Percentiles rank a stretch among this genome's conserved stretches.
Conservation (phyloP, 2,329 filamentous ascomycete species). For the Tolypocladium ophioglossoides region DNA sequence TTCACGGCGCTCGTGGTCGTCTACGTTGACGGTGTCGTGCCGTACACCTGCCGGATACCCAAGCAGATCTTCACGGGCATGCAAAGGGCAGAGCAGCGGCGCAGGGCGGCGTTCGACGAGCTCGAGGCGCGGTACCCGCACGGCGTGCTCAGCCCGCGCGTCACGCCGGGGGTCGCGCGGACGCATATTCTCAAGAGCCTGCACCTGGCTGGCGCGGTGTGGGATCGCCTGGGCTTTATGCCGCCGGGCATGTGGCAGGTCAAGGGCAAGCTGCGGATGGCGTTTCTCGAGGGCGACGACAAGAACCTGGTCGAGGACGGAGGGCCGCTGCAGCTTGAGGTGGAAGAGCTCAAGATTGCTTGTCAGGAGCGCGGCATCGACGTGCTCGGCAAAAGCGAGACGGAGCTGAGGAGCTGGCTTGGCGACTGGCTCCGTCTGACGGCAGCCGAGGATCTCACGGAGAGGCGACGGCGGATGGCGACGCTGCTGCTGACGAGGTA, state of each 20-base stretch:
- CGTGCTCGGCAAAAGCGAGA: constrained; percentile 45
- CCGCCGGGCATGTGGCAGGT: constrained; percentile 41
- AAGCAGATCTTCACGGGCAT: constrained; percentile 53
- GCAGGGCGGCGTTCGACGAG: constrained; percentile 36
- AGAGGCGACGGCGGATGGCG: constrained; percentile 27
- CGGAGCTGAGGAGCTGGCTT: constrained; percentile 37
- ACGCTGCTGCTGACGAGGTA: constrained; percentile 31
- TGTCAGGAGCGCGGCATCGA: constrained; percentile 59
- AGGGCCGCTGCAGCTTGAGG: constrained; percentile 42
- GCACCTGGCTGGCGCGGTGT: constrained; percentile 33
- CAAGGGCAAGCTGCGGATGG: constrained; percentile 42
- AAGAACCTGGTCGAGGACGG: constrained; percentile 52
- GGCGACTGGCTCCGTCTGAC: constrained; percentile 38
- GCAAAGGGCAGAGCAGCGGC: constrained; percentile 41
- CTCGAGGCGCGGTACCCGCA: constrained; percentile 21
- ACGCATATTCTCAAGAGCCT: constrained; percentile 31
- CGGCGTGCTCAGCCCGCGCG: constrained; percentile 22
- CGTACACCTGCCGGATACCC: constrained; percentile 75
- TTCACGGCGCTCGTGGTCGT: constrained; percentile 74
- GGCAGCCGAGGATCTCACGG: constrained; percentile 22
- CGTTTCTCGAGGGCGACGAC: constrained; percentile 63
- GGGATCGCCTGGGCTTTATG: constrained; percentile 38
- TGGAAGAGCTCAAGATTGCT: constrained; percentile 57
- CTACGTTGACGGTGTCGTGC: constrained; percentile 59
- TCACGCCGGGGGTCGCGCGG: constrained; percentile 18